A percentile compares a stretch with the other conserved stretches of the same genome.
phyloP scores from a whole-genome alignment of 139 green algal genomes.

The Chlorella vulgaris region DNA sequence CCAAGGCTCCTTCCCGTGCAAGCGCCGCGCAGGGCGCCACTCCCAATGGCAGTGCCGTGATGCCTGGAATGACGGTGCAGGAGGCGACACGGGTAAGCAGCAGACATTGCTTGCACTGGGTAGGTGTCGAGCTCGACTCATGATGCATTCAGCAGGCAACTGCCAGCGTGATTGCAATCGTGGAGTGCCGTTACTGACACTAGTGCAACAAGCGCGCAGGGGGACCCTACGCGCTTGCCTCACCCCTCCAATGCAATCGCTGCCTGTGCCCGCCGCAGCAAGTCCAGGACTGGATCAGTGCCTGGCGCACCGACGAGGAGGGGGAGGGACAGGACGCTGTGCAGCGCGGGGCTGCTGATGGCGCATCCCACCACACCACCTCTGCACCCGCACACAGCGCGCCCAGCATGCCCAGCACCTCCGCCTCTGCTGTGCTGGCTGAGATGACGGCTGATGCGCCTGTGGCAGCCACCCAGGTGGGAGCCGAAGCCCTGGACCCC shows the following conservation, averaged over 20 bases:
- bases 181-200: too few relatives aligned
- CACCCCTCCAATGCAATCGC: not conserved
- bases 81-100: slow-evolving; percentile 10
- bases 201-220: too few relatives aligned
- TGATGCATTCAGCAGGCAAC: not conserved
- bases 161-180: not conserved
- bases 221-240: too few relatives aligned
- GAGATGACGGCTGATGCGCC: slow-evolving; percentile 16
- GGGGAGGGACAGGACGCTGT: not conserved
- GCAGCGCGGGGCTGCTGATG: too few relatives aligned
- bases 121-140: not conserved
- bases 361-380: too few relatives aligned
- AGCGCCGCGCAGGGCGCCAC: not conserved
- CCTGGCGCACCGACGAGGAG: not conserved
- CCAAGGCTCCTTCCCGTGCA: not conserved
- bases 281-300: slow-evolving; percentile 29
- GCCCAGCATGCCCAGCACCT: not conserved
- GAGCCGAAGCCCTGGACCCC: not conserved
- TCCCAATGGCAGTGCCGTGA: slow-evolving; percentile 1
- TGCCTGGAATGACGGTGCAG: slow-evolving; percentile 18
- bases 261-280: slow-evolving; percentile 10
- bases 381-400: too few relatives aligned
- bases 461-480: slow-evolving; percentile 2
- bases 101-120: not conserved
- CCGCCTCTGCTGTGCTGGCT: not conserved